Conservation (phyloP, 768 basidiomycete genomes). For the Tulasnella sp. region DNA sequence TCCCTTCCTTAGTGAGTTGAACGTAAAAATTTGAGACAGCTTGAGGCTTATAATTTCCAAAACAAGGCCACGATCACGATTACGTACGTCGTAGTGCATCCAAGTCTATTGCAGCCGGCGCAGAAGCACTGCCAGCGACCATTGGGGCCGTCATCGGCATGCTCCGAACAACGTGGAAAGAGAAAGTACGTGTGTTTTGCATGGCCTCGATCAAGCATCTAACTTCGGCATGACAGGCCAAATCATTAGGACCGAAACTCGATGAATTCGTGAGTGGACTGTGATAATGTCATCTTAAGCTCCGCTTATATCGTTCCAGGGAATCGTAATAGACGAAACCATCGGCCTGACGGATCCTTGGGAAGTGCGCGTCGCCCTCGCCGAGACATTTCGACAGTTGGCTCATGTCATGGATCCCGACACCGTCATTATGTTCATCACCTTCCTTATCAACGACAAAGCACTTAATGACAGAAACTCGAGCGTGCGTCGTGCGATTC, state of each 20-base stretch:
- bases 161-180: slow-evolving; percentile 66
- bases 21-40: not conserved
- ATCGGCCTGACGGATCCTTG: slow-evolving; percentile 86
- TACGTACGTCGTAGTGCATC: slow-evolving; percentile 59
- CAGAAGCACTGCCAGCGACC: slow-evolving; percentile 32
- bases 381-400: slow-evolving; percentile 52
- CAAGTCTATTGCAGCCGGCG: slow-evolving; percentile 37
- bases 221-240: slow-evolving; percentile 41
- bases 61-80: slow-evolving; percentile 60
- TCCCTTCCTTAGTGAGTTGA: slow-evolving; percentile 52
- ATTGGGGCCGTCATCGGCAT: not conserved
- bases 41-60: not conserved
- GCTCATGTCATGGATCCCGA: slow-evolving; percentile 53
- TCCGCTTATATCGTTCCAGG: slow-evolving; percentile 38
- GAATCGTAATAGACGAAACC: slow-evolving; percentile 83
- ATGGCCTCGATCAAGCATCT: not conserved
- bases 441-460: slow-evolving; percentile 74
- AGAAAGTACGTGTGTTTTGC: slow-evolving; percentile 45
- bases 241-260: slow-evolving; percentile 80
- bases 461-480: slow-evolving; percentile 77
- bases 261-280: slow-evolving; percentile 69
- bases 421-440: slow-evolving; percentile 62
- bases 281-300: not conserved
- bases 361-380: slow-evolving; percentile 67
- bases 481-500: slow-evolving; percentile 78